These are phyloP conservation scores for Ochetophila trinervis DNA, from an alignment of 306 rosid species.

Conservation along the genomic window DNA sequence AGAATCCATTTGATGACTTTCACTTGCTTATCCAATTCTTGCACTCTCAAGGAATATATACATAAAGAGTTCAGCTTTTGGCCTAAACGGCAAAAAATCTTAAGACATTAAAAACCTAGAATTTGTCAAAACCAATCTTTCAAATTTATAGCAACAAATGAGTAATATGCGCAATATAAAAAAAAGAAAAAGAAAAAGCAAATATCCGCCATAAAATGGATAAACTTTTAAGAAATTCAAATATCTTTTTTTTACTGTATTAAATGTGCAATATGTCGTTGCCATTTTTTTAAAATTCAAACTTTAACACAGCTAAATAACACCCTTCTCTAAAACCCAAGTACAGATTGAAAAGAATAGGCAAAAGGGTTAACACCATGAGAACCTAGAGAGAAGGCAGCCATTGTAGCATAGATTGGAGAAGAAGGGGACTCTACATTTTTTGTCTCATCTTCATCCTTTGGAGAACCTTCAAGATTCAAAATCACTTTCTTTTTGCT, in stretches of 20 bases:
- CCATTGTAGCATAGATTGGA: constrained; percentile 44
- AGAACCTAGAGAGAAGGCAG: constrained; percentile 65
- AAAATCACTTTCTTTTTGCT: no score
- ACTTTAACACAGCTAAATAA: constrained; percentile 29
- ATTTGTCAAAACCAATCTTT: background rate
- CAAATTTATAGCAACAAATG: constrained; percentile 26
- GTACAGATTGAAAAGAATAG: constrained; percentile 19
- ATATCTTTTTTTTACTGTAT: constrained; percentile 10
- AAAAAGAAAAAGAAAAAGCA: background rate
- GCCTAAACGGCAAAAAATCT: no score
- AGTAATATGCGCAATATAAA: background rate
- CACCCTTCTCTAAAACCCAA: constrained; percentile 21
- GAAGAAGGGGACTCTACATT: constrained; percentile 45
- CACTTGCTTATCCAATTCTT: no score
- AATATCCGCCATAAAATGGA: background rate
- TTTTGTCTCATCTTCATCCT: no score
- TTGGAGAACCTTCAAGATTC: no score
- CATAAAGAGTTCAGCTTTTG: no score
- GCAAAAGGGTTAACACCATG: no score
- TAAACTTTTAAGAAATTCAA: constrained; percentile 4
- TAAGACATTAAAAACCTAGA: no score
- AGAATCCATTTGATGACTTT: no score
- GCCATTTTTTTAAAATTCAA: constrained; percentile 36
- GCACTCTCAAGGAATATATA: no score
- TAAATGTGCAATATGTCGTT: constrained; percentile 21